Evolutionary conservation across 2,329 filamentous ascomycete species (phyloP).

Genomic region (Alternaria tenuissima): DNA sequence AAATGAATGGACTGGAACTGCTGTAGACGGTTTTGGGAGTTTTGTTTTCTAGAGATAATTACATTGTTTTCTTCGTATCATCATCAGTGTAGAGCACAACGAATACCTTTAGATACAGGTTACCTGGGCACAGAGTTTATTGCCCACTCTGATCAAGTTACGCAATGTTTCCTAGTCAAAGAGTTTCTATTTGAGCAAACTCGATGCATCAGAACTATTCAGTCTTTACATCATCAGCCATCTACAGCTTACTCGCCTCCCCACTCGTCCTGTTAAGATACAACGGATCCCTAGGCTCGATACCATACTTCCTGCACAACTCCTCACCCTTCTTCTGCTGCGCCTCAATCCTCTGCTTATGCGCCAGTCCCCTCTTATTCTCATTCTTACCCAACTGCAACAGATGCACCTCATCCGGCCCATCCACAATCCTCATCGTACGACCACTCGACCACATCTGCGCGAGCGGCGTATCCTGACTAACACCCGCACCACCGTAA

Average conservation of each 20-base stretch:
- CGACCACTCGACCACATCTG: constrained; percentile 79
- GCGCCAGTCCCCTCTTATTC: constrained; percentile 72
- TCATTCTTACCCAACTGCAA: constrained; percentile 82
- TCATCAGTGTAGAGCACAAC: no score
- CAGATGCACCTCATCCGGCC: constrained; percentile 90
- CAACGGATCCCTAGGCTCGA: constrained; percentile 54
- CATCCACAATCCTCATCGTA: constrained; percentile 87
- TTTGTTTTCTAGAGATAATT: no score
- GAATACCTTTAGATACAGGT: no score
- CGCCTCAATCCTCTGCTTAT: constrained; percentile 67
- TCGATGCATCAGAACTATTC: no score
- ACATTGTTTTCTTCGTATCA: no score
- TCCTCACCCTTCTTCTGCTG: constrained; percentile 72
- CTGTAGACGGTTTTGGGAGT: no score
- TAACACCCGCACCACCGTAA: constrained; percentile 89
- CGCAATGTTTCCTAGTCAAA: no score
- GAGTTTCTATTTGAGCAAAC: no score
- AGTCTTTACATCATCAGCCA: no score
- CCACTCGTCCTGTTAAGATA: constrained; percentile 52
- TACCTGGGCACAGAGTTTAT: no score
- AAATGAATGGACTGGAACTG: no score
- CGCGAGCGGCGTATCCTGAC: constrained; percentile 89
- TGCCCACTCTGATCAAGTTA: no score
- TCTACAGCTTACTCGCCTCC: constrained; percentile 54
- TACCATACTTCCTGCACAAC: constrained; percentile 68